Base-by-base conservation (phyloP, 345 rosid species). In the Brassica incana region DNA sequence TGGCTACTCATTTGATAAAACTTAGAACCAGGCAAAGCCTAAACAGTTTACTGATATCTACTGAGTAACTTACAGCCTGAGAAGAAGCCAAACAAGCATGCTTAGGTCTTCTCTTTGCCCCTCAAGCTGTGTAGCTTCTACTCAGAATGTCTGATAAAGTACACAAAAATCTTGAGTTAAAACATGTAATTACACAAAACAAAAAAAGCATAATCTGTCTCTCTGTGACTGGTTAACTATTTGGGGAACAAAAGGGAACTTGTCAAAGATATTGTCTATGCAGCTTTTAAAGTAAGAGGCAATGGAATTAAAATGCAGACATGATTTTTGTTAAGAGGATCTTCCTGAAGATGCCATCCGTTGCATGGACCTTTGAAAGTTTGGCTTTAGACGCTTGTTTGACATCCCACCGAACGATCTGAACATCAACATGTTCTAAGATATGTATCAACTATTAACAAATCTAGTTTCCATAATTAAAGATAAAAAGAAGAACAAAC, bases 321-420 rank as follows among this genome's bases (percentile, higher is more conserved):
- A 15, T 48, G 38, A 6, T 56, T 30, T 33, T 87, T 0, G 30
- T 36, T 61, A 91, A 29, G 91, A 85, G 68, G 84, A 91, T 90
- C 99, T 85, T 71, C 90, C 88, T 61, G 98, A 89, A 45, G 95
- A 85, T 15, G 97, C 86, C 89, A 91, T 87, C 77, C 97, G 87
- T 71, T 87, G 93, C 78, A 85, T 14, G 71, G 74, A 86, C 72
- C 95, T 82, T 7, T 88, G 88, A 76, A 89, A 93, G 63, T 90
- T 95, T 1, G 88, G 89, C 87, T 88, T 93, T 29, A 81, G 59
- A 12, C 97, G 96, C 85, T 95, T 95, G 75, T 77, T 83, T 35
- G 88, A 35, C 87, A 89, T 85, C 76, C 92, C 97, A 15, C 80
- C 91, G 78, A 85, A 82, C 45, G 87, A 79, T 87, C 97, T 93